Evolutionary conservation across 2,329 filamentous ascomycete species (phyloP).

Genomic region (Trichoderma semiorbis): DNA sequence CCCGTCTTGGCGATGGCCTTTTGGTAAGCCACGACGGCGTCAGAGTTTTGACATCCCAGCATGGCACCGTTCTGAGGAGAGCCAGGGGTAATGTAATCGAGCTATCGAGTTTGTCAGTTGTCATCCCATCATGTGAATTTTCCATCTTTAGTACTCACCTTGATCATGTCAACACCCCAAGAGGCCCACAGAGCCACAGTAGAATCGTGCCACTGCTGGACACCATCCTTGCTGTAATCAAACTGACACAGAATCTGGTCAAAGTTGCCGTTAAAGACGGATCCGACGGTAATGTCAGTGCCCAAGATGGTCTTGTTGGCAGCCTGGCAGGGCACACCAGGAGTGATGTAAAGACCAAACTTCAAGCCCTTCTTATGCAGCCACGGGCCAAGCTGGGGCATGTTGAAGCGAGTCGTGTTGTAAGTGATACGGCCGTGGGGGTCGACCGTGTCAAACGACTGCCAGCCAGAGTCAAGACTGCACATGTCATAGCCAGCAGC

Average conservation of each 20-base stretch:
- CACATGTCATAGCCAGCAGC: conserved; percentile 14
- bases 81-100: conserved; percentile 18
- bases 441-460: conserved; percentile 16
- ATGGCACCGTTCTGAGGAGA: conserved; percentile 18
- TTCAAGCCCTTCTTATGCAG: conserved; percentile 11
- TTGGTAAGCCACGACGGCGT: conserved; percentile 11
- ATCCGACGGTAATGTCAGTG: conserved; percentile 1
- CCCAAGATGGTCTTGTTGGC: conserved; percentile 17
- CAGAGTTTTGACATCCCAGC: conserved; percentile 13
- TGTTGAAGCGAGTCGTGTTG: conserved; percentile 16
- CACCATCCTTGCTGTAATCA: conserved; percentile 17
- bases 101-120: neutral
- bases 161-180: conserved; percentile 20
- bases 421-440: conserved; percentile 14
- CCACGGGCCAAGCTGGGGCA: conserved; percentile 18
- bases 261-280: conserved; percentile 6
- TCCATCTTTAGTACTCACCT: neutral
- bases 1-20: conserved; percentile 16
- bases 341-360: conserved; percentile 15
- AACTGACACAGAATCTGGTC: conserved; percentile 19
- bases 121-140: neutral
- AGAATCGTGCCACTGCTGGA: conserved; percentile 19
- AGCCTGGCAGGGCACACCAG: conserved; percentile 18
- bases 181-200: conserved; percentile 16
- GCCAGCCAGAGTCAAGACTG: conserved; percentile 30